Evolutionary conservation across 2,329 filamentous ascomycete genomes (phyloP), one percentile per base, ranked within the genome.

Genomic region (Curvularia lunata): DNA sequence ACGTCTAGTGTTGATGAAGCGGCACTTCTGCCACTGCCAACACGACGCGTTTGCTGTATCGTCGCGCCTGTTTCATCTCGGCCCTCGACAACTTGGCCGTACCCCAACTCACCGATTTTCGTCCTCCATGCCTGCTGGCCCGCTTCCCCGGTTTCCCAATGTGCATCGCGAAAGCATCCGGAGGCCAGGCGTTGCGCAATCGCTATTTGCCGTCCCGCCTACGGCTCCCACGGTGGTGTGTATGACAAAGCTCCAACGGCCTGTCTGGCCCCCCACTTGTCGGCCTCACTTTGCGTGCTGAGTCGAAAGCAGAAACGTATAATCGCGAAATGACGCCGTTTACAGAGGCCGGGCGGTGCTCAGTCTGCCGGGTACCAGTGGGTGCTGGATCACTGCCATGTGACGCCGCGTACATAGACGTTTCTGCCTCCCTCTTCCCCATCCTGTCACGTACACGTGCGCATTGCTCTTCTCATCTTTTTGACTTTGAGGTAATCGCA

Each of bases 101-200:
- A 59, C 42, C 43, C 1, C 13, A 12, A 21, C 52, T 55, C 58
- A 58, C 59, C 61, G 49, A 61, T 58, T 48, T 43, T 28, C 49
- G 40, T 50, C 50, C 59, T 54, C 38, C 46, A 52, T 57, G 61
- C 59, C 47, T 53, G 18, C 38, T 32, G 37, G 49, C 62, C 61
- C 65, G 62, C 53, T 62, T 66, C 62, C 62, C 59, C 63, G 62
- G 53, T 18, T 27, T 30, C 56, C 56, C 52, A 43, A 46, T 43
- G 30, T 25, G 46, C 30, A 54, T 55, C 56, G 53, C 45, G 45
- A 62, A 50, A 56, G 50, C 52, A 55, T 58, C 34, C 55, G 55
- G 48, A 57, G 56, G 52, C 54, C 55, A 49, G 30, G 41, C 50
- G 52, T 64, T 63, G 64, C 64, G 59, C 64, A 61, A 63, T 66